Conservation (phyloP, 23 red algal species). For the Cyanidioschyzon merolae region DNA sequence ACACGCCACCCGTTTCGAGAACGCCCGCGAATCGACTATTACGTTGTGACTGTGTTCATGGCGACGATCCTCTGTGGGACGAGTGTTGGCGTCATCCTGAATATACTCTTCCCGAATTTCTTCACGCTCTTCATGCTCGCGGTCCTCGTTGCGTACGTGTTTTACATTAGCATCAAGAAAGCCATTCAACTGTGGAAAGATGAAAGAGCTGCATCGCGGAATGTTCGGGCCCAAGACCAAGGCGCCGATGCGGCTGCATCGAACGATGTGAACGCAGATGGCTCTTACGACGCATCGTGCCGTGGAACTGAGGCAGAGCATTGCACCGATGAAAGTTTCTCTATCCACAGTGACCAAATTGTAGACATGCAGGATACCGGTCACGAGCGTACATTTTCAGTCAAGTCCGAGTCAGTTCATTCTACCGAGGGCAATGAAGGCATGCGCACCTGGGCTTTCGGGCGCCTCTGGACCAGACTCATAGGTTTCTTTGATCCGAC, state of each 20-base stretch:
- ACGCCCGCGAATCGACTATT: slow-evolving; percentile 27
- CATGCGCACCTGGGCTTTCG: not conserved
- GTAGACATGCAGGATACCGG: too few species aligned
- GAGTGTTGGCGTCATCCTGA: slow-evolving; percentile 22
- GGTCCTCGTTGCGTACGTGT: slow-evolving; percentile 23
- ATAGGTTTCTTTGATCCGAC: slow-evolving; percentile 13
- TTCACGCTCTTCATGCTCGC: slow-evolving; percentile 23
- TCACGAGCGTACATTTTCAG: not conserved
- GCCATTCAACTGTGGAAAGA: slow-evolving; percentile 17
- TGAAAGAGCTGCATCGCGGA: slow-evolving; percentile 8
- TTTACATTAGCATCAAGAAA: slow-evolving; percentile 24
- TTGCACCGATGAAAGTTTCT: too few species aligned
- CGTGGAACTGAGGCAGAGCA: too few species aligned
- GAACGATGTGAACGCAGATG: not conserved
- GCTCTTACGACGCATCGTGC: too few species aligned
- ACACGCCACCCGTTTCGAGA: slow-evolving; percentile 18
- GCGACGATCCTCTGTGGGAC: slow-evolving; percentile 27
- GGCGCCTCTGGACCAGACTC: not conserved
- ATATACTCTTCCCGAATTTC: slow-evolving; percentile 26
- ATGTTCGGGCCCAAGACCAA: not conserved
- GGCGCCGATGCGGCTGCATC: too few species aligned
- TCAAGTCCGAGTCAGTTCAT: not conserved
- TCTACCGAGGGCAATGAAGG: not conserved
- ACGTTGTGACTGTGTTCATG: slow-evolving; percentile 26
- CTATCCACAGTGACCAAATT: too few species aligned